Base-by-base conservation (phyloP, 2,329 filamentous ascomycete species). In the Trichoderma endophyticum region DNA sequence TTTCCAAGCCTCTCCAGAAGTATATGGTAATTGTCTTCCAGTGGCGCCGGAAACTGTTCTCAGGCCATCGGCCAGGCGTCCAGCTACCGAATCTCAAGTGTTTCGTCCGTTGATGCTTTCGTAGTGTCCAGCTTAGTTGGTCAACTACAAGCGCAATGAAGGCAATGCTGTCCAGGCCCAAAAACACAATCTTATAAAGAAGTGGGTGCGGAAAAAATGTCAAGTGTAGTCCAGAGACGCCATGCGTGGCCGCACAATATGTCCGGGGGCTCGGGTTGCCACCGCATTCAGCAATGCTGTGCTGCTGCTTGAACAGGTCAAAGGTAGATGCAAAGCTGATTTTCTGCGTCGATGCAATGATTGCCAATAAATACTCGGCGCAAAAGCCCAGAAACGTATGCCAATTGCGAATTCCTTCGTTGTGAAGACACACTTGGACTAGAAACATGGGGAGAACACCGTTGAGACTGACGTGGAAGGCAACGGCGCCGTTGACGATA, bases 341-440 rank as follows among this genome's bases (percentile, higher is more conserved):
- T 71, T 79, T 80, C 67, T 82, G 81, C 14, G 78, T 80, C 4
- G 81, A 78, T 12, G 81, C 80, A n/a, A 82, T 76, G 64, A 82
- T 78, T 48, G 81, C 81, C 2, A 82, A 77, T 5, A 82, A 61
- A 62, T 82, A 82, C 67, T 82, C 81, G 68, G 80, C 78, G 21
- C 79, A 77, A 75, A 82, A 82, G n/a, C 81, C 81, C 8, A 82
- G 67, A 64, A 82, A 82, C 1, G 81, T 82, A 54, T 82, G 81
- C 81, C 81, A 82, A 69, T 82, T 82, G 34, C 80, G 79, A 48
- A 82, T 82, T 15, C 81, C 81, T 60, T 82, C 81, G 60, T 81
- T 79, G 70, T 82, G 81, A 39, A 82, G 76, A 70, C 80, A 81
- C 6, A 82, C 74, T 74, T 82, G 81, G 6, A 82, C 74, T 0